Percentiles rank a stretch among this genome's conserved stretches.
Conservation (phyloP, 805 yeast genomes). For the Candida tallmaniae region DNA sequence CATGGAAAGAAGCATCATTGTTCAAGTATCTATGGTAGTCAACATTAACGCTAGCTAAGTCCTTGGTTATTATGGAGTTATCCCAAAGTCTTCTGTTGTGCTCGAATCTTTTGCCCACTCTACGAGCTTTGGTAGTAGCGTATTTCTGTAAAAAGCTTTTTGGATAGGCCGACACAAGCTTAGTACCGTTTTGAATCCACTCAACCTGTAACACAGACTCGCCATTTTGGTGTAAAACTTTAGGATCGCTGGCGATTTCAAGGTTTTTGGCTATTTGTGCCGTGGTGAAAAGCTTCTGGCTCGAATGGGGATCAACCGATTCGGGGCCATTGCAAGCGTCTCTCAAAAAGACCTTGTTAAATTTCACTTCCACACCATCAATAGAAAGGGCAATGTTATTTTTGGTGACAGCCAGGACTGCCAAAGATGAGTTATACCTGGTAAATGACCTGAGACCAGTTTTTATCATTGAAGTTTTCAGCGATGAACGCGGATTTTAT, state of each 20-base stretch:
- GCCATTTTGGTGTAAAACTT: conserved; percentile 21
- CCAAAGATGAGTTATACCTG: no score
- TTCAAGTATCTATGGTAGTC: conserved; percentile 39
- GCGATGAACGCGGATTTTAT: no score
- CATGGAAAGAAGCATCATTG: conserved; percentile 25
- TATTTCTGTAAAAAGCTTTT: conserved; percentile 43
- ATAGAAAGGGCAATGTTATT: conserved; percentile 23
- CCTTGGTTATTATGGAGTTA: conserved; percentile 19
- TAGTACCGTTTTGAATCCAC: conserved; percentile 27
- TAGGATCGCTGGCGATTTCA: conserved; percentile 31
- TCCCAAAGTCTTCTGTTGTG: conserved; percentile 38
- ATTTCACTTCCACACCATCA: conserved; percentile 21
- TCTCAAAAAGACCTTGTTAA: conserved; percentile 54
- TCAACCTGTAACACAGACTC: conserved; percentile 34
- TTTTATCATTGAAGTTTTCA: no score
- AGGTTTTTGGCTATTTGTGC: conserved; percentile 38
- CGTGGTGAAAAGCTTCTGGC: conserved; percentile 65
- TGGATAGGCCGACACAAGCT: conserved; percentile 35
- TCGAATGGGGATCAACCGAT: conserved; percentile 51
- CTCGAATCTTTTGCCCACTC: conserved; percentile 35
- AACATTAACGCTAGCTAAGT: conserved; percentile 16
- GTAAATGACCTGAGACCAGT: no score
- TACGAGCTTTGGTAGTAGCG: conserved; percentile 25
- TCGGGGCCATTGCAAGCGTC: conserved; percentile 51
- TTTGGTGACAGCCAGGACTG: no score